Evolutionary conservation across 75 land plant genomes (phyloP).

Genomic region (Chamaecyparis obtusa): DNA sequence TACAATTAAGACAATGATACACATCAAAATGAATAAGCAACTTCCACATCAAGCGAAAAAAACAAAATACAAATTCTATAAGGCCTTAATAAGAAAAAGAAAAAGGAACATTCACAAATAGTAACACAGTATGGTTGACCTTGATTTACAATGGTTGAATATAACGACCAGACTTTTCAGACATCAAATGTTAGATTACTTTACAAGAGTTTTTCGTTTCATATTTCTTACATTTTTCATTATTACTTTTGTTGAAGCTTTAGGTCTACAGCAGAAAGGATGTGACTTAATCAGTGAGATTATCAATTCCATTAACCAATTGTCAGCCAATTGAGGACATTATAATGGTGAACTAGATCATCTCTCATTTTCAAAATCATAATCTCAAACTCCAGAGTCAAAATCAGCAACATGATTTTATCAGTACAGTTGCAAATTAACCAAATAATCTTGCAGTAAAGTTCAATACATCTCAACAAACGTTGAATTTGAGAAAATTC

Average conservation of each 20-base stretch:
- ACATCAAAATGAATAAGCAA: neutral
- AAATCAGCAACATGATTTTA: neutral
- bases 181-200: neutral
- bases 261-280: neutral
- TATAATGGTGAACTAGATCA: neutral
- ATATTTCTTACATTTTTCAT: neutral
- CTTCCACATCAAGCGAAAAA: too few relatives aligned
- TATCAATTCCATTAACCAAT: neutral
- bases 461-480: neutral
- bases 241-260: neutral
- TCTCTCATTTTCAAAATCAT: neutral
- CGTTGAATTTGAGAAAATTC: neutral
- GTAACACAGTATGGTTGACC: too few relatives aligned
- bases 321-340: neutral
- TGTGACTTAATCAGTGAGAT: neutral
- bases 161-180: neutral
- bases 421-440: neutral
- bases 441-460: conserved; percentile 1
- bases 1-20: too few relatives aligned
- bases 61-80: too few relatives aligned
- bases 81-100: neutral
- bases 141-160: neutral
- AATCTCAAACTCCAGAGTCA: neutral
- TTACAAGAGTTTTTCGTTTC: neutral
- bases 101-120: neutral